Percentiles rank a stretch among this genome's conserved stretches.
These are phyloP conservation scores for Mercurialis annua DNA, from an alignment of 345 rosid species.

Conservation along the genomic window DNA sequence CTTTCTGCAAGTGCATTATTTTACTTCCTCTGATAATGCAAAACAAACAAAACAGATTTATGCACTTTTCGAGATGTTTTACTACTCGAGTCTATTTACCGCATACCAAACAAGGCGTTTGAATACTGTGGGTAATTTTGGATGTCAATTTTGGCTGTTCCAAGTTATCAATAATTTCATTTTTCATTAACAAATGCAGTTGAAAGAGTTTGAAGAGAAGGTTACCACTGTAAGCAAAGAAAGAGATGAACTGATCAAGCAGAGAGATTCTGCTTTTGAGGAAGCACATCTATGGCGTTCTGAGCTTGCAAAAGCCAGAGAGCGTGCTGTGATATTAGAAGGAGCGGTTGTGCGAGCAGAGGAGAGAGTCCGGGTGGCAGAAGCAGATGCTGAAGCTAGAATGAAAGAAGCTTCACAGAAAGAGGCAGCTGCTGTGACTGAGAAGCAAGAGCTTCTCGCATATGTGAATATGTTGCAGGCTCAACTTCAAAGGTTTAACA, in stretches of 20 bases:
- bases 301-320: slow-evolving; percentile 96
- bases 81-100: too few relatives aligned
- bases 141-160: not conserved
- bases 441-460: slow-evolving; percentile 88
- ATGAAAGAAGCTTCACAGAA: slow-evolving; percentile 70
- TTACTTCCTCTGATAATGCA: too few relatives aligned
- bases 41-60: too few relatives aligned
- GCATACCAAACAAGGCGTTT: not conserved
- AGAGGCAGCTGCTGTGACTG: slow-evolving; percentile 66
- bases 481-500: slow-evolving; percentile 80
- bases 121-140: not conserved
- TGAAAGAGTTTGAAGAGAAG: slow-evolving; percentile 74
- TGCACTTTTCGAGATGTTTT: too few relatives aligned
- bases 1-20: too few relatives aligned
- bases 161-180: slow-evolving; percentile 15
- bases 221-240: slow-evolving; percentile 51
- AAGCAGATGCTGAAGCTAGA: slow-evolving; percentile 74
- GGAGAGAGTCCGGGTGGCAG: slow-evolving; percentile 83
- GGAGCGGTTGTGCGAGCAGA: slow-evolving; percentile 90
- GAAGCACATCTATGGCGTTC: slow-evolving; percentile 97
- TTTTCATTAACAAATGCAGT: slow-evolving; percentile 37
- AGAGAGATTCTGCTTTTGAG: slow-evolving; percentile 79
- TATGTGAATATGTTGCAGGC: slow-evolving; percentile 73
- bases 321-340: slow-evolving; percentile 81
- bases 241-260: slow-evolving; percentile 68